Conservation (phyloP, 1,139 yeast genomes). For the Candida tetrigidarum region DNA sequence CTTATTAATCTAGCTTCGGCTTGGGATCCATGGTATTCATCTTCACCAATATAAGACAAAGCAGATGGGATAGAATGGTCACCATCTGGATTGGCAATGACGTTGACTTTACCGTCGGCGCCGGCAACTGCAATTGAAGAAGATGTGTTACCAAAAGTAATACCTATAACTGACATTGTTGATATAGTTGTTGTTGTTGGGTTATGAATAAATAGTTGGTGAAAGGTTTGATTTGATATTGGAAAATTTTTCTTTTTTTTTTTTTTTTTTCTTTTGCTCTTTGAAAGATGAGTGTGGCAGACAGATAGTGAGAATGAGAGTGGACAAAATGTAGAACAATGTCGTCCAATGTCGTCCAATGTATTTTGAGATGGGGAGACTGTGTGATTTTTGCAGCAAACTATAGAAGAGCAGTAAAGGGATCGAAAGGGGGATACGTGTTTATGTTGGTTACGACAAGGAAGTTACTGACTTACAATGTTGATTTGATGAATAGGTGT, state of each 20-base stretch:
- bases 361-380: not conserved
- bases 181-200: not conserved
- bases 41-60: constrained; percentile 88
- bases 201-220: not conserved
- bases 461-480: too few species aligned
- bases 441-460: too few species aligned
- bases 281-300: constrained; percentile 6
- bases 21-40: constrained; percentile 97
- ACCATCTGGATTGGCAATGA: constrained; percentile 99
- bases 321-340: not conserved
- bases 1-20: constrained; percentile 92
- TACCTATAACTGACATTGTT: constrained; percentile 72
- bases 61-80: constrained; percentile 97
- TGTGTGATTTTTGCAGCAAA: not conserved
- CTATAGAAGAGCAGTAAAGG: not conserved
- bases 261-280: not conserved
- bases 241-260: constrained; percentile 4
- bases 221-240: not conserved
- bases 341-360: not conserved
- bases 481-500: too few species aligned
- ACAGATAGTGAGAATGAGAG: too few species aligned
- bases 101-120: constrained; percentile 90
- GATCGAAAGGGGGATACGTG: too few species aligned
- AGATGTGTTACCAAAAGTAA: constrained; percentile 95
- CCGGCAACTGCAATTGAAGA: constrained; percentile 93